Base-by-base conservation (phyloP, 345 rosid species). In the Lepidium aucheri region DNA sequence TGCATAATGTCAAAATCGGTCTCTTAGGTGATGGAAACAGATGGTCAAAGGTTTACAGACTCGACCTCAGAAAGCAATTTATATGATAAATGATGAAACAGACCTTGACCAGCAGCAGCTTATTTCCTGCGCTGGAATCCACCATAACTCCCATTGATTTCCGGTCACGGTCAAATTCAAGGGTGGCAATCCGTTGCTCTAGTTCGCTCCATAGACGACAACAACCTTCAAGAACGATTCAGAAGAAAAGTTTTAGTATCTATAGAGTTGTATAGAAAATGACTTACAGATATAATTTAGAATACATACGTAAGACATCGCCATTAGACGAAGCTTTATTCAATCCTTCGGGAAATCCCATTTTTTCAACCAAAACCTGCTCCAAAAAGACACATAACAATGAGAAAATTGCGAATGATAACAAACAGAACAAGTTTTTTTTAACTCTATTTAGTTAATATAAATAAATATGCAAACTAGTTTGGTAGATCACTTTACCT, bases 61-160 rank as follows among this genome's bases (percentile, higher is more conserved):
- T 54, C 39, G 2, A 46, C 44, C 15, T 44, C 47, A 30, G 36
- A 4, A 40, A 15, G n/a, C 10, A 58, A 6, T 6, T 28, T 8
- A 64, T 55, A 57, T 41, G 43, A 3, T 22, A 41, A 65, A 41
- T 9, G 46, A 66, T 38, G 34, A 73, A 45, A 65, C 69, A 68
- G 4, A 74, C 99, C 97, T 94, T 94, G 69, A 94, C 97, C 53
- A 94, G 85, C 68, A 94, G 71, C n/a, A 81, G 53, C 62, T 88
- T 90, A 49, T 68, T 79, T 68, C 87, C 82, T 34, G 93, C 72
- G 81, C 81, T 77, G 38, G 98, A 90, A 75, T 85, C 82, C 56
- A 86, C 95, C 76, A 94, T 88, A 56, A 94, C 96, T 67, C 99
- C 99, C 99, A 94, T 94, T 46, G 99, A 94, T 74, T 94, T 94